These are phyloP conservation scores for Ustilago esculenta DNA, from an alignment of 1,284 basidiomycete species.

Conservation along the genomic window DNA sequence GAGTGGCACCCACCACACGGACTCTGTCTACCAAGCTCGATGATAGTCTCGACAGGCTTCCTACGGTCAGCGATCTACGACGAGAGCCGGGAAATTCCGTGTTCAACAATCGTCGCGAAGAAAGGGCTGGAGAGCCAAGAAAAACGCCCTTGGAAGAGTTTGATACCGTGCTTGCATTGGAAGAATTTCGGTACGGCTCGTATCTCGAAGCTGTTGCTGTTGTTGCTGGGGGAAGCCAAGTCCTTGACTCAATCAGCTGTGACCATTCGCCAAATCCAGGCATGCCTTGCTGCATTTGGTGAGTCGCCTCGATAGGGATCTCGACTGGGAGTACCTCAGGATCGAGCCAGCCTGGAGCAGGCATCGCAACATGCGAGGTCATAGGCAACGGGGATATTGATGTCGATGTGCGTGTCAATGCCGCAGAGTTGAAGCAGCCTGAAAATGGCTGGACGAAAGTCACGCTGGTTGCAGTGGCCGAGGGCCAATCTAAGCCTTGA, in stretches of 20 bases:
- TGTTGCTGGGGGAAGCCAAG: not conserved
- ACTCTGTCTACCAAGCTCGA: conserved; percentile 17
- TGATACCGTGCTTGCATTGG: conserved; percentile 9
- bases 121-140: not conserved
- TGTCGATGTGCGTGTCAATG: conserved; percentile 1
- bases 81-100: not conserved
- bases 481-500: not conserved
- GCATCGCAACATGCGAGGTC: conserved; percentile 1
- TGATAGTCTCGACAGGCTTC: conserved; percentile 4
- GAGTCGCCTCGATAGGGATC: not conserved
- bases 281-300: not conserved
- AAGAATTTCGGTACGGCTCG: conserved; percentile 14
- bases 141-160: conserved; percentile 5
- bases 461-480: not conserved
- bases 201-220: conserved; percentile 1
- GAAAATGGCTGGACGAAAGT: not conserved
- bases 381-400: not conserved
- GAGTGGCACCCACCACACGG: conserved; percentile 3
- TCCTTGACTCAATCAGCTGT: not conserved
- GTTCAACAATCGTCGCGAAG: not conserved
- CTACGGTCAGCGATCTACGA: conserved; percentile 14
- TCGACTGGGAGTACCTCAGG: not conserved
- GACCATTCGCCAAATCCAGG: conserved; percentile 3
- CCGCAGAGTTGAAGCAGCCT: conserved; percentile 7
- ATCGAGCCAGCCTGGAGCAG: conserved; percentile 25